Conservation (phyloP, 2,329 filamentous ascomycete species). For the Lachnellula arida region DNA sequence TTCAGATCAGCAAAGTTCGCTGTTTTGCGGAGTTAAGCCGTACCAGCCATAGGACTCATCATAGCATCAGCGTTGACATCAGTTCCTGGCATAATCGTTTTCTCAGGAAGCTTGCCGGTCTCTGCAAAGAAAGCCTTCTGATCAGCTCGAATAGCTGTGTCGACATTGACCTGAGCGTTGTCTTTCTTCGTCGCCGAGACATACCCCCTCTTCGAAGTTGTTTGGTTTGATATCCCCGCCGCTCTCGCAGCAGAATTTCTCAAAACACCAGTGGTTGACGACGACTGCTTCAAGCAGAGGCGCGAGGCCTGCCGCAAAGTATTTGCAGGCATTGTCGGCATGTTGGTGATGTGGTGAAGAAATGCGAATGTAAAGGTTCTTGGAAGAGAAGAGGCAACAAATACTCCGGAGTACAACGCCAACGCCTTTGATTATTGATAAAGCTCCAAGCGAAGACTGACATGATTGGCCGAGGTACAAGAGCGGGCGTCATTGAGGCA, state of each 20-base stretch:
- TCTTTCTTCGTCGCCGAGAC: conserved; percentile 79
- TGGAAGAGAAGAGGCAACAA: conserved; percentile 6
- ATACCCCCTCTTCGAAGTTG: conserved; percentile 55
- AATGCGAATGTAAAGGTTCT: conserved; percentile 5
- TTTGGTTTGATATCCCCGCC: conserved; percentile 21
- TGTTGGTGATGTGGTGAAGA: conserved; percentile 12
- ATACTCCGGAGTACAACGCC: not conserved
- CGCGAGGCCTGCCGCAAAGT: conserved; percentile 32
- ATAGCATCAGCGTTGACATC: conserved; percentile 46
- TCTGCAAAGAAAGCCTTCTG: conserved; percentile 71
- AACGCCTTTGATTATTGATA: not conserved
- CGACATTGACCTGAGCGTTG: conserved; percentile 73
- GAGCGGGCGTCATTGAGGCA: not conserved
- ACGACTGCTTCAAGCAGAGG: conserved; percentile 27
- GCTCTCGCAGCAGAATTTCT: conserved; percentile 21
- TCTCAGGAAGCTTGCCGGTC: conserved; percentile 29
- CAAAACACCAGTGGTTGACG: conserved; percentile 22
- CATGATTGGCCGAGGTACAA: conserved; percentile 7
- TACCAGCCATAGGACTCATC: conserved; percentile 75
- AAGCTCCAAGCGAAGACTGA: conserved; percentile 6
- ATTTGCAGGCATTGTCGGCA: conserved; percentile 28
- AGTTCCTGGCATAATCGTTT: conserved; percentile 24
- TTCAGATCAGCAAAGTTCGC: conserved; percentile 18
- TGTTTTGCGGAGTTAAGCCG: conserved; percentile 12
- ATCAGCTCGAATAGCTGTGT: conserved; percentile 80